phyloP scores from a whole-genome alignment of 1,139 yeast species.

The Sugiyamaella xylanicola region DNA sequence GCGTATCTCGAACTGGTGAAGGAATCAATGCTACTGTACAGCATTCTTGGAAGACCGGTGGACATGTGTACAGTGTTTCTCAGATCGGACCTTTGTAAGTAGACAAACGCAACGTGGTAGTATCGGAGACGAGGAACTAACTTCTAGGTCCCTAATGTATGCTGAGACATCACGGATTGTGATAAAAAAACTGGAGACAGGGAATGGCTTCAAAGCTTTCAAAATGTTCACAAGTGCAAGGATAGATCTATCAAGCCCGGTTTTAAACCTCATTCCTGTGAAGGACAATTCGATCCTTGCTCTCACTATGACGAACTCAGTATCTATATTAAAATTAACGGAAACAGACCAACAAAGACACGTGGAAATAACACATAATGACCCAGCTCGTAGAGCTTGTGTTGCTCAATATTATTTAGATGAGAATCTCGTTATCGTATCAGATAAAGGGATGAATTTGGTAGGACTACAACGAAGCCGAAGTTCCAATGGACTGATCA shows the following conservation, averaged over 20 bases:
- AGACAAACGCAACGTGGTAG: slow-evolving; percentile 16
- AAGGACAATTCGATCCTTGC: slow-evolving; percentile 21
- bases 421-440: slow-evolving; percentile 22
- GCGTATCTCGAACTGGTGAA: slow-evolving; percentile 23
- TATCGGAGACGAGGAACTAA: neutral
- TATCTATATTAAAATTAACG: slow-evolving; percentile 4
- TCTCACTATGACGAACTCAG: slow-evolving; percentile 22
- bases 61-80: slow-evolving; percentile 34
- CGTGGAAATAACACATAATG: slow-evolving; percentile 20
- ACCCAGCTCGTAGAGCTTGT: slow-evolving; percentile 21
- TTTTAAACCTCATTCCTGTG: slow-evolving; percentile 14
- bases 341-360: neutral
- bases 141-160: slow-evolving; percentile 28
- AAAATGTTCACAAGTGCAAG: slow-evolving; percentile 13
- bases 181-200: slow-evolving; percentile 13
- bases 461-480: slow-evolving; percentile 19
- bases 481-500: slow-evolving; percentile 13
- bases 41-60: slow-evolving; percentile 31
- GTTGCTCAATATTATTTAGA: slow-evolving; percentile 21
- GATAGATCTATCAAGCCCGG: slow-evolving; percentile 16
- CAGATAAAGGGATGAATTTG: slow-evolving; percentile 26
- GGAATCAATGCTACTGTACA: slow-evolving; percentile 24
- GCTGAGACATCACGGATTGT: slow-evolving; percentile 20
- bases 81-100: slow-evolving; percentile 25
- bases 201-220: slow-evolving; percentile 13